Conservation (phyloP, 768 basidiomycete genomes). For the Lactifluus echinatus region DNA sequence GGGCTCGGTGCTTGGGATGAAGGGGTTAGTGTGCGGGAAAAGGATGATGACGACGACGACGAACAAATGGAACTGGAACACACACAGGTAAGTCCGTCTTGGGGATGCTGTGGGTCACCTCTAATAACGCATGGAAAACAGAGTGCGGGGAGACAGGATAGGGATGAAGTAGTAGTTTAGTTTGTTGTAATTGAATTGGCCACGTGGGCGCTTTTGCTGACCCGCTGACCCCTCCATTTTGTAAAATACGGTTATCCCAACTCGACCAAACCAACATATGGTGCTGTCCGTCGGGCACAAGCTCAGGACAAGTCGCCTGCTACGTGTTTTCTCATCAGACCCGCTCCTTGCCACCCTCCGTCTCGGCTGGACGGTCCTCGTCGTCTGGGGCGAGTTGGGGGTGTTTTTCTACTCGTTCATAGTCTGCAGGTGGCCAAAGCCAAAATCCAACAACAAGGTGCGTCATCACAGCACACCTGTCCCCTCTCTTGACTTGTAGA, state of each 20-base stretch:
- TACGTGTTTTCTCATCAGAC: constrained; percentile 3
- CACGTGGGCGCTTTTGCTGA: too few relatives aligned
- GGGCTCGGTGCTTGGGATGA: constrained; percentile 50
- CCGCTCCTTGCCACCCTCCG: constrained; percentile 30
- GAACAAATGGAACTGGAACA: constrained; percentile 61
- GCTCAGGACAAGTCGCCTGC: neutral
- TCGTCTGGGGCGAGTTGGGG: constrained; percentile 65
- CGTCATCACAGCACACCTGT: neutral
- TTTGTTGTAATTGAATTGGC: too few relatives aligned
- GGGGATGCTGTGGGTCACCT: neutral
- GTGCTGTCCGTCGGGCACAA: neutral
- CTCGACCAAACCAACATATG: too few relatives aligned
- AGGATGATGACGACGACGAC: constrained; percentile 58
- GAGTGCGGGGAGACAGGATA: neutral
- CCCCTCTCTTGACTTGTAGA: neutral
- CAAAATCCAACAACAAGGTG: neutral
- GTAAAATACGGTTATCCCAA: too few relatives aligned
- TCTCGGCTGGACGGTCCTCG: constrained; percentile 48
- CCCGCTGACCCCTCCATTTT: too few relatives aligned
- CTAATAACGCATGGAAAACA: neutral
- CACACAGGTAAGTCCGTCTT: constrained; percentile 41
- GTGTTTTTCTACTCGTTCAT: constrained; percentile 42
- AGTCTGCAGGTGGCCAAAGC: constrained; percentile 50
- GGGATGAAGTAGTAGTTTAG: too few relatives aligned
- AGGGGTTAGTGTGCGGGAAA: constrained; percentile 33